Conservation (phyloP, 225 moss, liverwort and hornwort species). For the Ulota crispa region DNA sequence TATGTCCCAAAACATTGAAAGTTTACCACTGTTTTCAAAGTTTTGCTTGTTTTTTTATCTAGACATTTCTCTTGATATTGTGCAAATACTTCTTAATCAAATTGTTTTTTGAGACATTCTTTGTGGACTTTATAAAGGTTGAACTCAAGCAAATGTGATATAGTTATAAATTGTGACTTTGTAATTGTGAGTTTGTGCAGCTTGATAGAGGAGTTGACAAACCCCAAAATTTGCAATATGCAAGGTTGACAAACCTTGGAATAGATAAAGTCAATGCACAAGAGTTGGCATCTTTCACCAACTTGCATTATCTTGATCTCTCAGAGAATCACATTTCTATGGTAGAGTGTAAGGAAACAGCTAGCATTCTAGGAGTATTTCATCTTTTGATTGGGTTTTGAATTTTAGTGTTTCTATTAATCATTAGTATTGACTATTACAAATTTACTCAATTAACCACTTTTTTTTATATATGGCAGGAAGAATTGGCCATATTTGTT, state of each 20-base stretch:
- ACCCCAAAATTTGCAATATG: neutral
- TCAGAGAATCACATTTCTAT: conserved; percentile 20
- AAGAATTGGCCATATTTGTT: neutral
- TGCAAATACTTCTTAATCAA: no score
- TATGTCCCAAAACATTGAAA: no score
- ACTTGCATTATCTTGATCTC: conserved; percentile 4
- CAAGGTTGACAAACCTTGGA: neutral
- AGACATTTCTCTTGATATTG: no score
- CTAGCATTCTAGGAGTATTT: neutral
- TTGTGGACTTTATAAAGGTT: no score
- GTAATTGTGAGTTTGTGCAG: neutral
- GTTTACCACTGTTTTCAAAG: no score
- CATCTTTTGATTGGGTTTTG: neutral
- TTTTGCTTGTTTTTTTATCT: no score
- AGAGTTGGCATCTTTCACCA: neutral
- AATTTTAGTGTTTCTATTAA: neutral
- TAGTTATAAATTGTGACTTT: no score
- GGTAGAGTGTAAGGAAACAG: conserved; percentile 28
- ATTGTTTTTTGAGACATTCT: no score
- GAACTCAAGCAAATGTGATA: no score
- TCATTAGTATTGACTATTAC: neutral
- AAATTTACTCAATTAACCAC: neutral
- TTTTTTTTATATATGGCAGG: neutral
- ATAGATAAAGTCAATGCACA: conserved; percentile 16
- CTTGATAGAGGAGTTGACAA: conserved; percentile 4